phyloP scores from a whole-genome alignment of 1,139 yeast species.

The Pichia norvegensis region DNA sequence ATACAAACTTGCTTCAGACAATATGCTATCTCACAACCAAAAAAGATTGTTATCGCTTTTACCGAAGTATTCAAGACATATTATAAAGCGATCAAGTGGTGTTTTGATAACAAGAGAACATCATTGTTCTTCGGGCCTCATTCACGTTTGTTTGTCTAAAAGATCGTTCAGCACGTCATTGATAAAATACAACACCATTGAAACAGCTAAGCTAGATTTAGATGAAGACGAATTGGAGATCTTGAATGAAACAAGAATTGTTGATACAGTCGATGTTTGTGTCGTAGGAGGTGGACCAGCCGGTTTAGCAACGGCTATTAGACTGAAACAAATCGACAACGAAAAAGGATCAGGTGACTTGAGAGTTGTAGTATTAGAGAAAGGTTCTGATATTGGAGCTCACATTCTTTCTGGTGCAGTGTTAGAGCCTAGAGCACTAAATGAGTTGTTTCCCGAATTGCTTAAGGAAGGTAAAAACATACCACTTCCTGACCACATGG shows the following conservation, averaged over 20 bases:
- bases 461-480: constrained; percentile 39
- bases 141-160: neutral
- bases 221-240: constrained; percentile 40
- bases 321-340: constrained; percentile 73
- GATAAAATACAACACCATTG: constrained; percentile 21
- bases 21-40: neutral
- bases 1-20: neutral
- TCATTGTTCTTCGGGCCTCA: neutral
- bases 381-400: constrained; percentile 86
- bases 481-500: constrained; percentile 71
- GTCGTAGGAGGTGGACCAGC: constrained; percentile 99
- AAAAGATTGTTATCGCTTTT: neutral
- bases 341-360: constrained; percentile 61
- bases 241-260: constrained; percentile 59
- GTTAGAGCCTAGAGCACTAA: constrained; percentile 77
- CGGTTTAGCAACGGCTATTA: constrained; percentile 89
- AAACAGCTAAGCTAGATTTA: constrained; percentile 30
- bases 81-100: neutral
- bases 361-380: constrained; percentile 83
- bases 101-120: neutral
- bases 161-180: constrained; percentile 6
- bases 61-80: neutral
- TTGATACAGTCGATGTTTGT: constrained; percentile 83
- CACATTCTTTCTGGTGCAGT: constrained; percentile 94
- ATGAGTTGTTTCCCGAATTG: constrained; percentile 65